Conservation (phyloP, 176 grass and related monocot species). For the Coix lacrymajobi region DNA sequence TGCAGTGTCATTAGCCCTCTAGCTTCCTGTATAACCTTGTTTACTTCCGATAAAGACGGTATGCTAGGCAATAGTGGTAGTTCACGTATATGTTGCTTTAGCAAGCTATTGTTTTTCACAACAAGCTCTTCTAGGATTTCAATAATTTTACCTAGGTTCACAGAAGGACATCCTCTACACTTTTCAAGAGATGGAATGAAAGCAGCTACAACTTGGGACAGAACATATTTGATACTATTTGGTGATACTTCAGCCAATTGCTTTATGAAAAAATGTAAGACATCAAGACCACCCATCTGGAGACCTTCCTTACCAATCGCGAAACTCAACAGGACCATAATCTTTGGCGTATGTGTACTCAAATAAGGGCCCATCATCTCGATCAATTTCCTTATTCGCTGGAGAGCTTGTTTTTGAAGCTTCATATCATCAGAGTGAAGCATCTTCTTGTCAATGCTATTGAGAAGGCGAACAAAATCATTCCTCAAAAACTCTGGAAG, state of each 20-base stretch:
- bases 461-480: conserved; percentile 94
- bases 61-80: conserved; percentile 80
- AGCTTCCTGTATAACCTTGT: conserved; percentile 85
- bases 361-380: conserved; percentile 99
- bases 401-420: conserved; percentile 78
- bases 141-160: conserved; percentile 70
- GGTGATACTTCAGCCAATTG: conserved; percentile 72
- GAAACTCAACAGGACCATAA: conserved; percentile 95
- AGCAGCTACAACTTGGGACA: conserved; percentile 94
- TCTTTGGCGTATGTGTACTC: conserved; percentile 85
- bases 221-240: conserved; percentile 86
- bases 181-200: conserved; percentile 79
- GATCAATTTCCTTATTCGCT: conserved; percentile 72
- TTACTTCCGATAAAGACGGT: conserved; percentile 84
- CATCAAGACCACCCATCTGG: conserved; percentile 67
- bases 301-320: conserved; percentile 91
- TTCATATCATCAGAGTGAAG: conserved; percentile 65
- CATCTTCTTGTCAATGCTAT: conserved; percentile 92
- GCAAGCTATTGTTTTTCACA: conserved; percentile 58
- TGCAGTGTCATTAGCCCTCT: conserved; percentile 75
- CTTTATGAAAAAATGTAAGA: conserved; percentile 85
- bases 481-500: conserved; percentile 94
- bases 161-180: conserved; percentile 64
- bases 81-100: conserved; percentile 83
- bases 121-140: conserved; percentile 84